Evolutionary conservation across 208 protist species (phyloP).

Genomic region (Giardia duodenalis): DNA sequence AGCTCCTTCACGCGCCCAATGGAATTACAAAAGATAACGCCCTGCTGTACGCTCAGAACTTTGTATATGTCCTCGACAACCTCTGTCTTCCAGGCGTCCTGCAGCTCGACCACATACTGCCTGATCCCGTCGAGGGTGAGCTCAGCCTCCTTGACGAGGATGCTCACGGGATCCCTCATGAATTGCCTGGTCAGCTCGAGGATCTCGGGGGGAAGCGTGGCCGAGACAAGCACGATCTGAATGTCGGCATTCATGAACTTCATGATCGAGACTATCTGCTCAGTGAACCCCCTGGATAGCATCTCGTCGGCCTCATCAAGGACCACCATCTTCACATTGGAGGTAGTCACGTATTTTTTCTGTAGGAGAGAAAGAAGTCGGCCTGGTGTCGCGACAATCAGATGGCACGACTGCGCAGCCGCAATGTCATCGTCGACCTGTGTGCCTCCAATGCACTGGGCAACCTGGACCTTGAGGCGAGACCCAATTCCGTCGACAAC

Average conservation of each 20-base stretch:
- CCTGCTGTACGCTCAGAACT: conserved; percentile 67
- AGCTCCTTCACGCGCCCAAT: conserved; percentile 83
- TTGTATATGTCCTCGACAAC: conserved; percentile 77
- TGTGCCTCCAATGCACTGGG: conserved; percentile 70
- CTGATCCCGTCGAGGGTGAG: conserved; percentile 96
- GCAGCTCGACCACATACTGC: conserved; percentile 89
- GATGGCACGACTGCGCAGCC: conserved; percentile 52
- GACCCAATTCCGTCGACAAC: conserved; percentile 69
- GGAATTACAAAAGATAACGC: conserved; percentile 97
- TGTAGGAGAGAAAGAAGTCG: conserved; percentile 88
- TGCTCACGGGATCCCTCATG: conserved; percentile 89
- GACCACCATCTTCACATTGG: conserved; percentile 70
- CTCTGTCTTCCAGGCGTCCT: conserved; percentile 89
- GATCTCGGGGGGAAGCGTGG: conserved; percentile 91
- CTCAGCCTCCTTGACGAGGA: conserved; percentile 94
- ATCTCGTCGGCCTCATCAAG: conserved; percentile 98
- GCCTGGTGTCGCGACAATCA: conserved; percentile 90
- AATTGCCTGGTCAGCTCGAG: conserved; percentile 91
- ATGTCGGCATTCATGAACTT: conserved; percentile 62
- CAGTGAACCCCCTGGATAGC: conserved; percentile 89
- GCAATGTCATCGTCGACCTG: conserved; percentile 49
- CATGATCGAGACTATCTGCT: conserved; percentile 96
- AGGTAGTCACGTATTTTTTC: conserved; percentile 57
- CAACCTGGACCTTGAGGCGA: conserved; percentile 61
- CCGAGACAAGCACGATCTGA: conserved; percentile 82